These are phyloP conservation scores for Aspergillus pseudonomiae DNA, from an alignment of 2,329 filamentous ascomycete species.

Conservation along the genomic window DNA sequence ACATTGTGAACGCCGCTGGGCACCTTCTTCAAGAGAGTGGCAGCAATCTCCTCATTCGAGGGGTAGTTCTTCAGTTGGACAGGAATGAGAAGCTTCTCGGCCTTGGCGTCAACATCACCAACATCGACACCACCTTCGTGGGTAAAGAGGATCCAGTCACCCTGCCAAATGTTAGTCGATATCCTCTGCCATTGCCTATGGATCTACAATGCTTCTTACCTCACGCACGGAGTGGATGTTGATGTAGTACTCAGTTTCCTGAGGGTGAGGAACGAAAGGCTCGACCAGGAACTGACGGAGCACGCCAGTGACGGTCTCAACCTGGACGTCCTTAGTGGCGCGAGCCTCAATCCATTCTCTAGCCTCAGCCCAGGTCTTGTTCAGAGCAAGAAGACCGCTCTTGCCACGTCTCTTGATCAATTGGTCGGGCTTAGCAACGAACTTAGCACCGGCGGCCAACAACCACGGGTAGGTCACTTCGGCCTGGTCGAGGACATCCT, in stretches of 20 bases:
- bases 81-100: conserved; percentile 96
- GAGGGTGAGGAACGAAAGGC: conserved; percentile 94
- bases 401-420: conserved; percentile 99
- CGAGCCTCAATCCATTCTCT: conserved; percentile 91
- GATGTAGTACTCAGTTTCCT: conserved; percentile 98
- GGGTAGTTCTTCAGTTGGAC: conserved; percentile 94
- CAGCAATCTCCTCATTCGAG: conserved; percentile 91
- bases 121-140: conserved; percentile 99
- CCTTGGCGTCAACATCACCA: conserved; percentile 97
- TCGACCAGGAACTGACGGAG: conserved; percentile 96
- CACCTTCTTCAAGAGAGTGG: conserved; percentile 84
- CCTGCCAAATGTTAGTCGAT: conserved; percentile 56
- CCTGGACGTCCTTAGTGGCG: conserved; percentile 88
- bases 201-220: conserved; percentile 65
- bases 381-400: conserved; percentile 92
- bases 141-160: conserved; percentile 99
- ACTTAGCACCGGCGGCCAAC: conserved; percentile 78
- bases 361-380: conserved; percentile 95
- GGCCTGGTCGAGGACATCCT: conserved; percentile 87
- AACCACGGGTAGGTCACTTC: conserved; percentile 98
- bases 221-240: conserved; percentile 99
- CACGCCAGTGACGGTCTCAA: conserved; percentile 86
- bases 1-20: conserved; percentile 96
- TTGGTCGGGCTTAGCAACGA: conserved; percentile 99
- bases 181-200: not conserved